Conservation (phyloP, 805 yeast species). For the Teunomyces aglyptinius region DNA sequence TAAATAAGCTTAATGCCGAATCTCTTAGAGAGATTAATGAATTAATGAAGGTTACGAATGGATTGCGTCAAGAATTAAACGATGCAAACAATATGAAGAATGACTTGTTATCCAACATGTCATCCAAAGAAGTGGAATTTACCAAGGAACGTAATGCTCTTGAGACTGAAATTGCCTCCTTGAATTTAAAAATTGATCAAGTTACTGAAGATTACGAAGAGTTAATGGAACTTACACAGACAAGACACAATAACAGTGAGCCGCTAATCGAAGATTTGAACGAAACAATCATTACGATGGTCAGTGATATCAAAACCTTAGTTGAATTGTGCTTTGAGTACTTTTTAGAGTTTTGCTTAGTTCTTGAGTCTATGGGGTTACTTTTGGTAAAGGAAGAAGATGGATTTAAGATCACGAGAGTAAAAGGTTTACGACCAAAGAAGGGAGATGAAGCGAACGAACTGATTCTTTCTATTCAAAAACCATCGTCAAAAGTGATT, state of each 20-base stretch:
- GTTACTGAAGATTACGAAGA: slow-evolving; percentile 40
- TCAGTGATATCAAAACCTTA: slow-evolving; percentile 14
- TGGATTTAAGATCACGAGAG: slow-evolving; percentile 60
- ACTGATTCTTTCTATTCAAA: slow-evolving; percentile 5
- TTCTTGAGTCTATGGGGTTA: slow-evolving; percentile 76
- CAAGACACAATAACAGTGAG: slow-evolving; percentile 22
- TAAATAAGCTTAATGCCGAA: slow-evolving; percentile 10
- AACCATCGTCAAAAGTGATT: slow-evolving; percentile 41
- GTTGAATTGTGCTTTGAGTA: slow-evolving; percentile 20
- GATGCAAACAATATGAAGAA: slow-evolving; percentile 46
- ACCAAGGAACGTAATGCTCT: slow-evolving; percentile 50
- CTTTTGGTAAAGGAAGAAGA: slow-evolving; percentile 47
- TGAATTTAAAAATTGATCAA: slow-evolving; percentile 47
- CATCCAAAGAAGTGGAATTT: slow-evolving; percentile 61
- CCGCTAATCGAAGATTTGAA: slow-evolving; percentile 28
- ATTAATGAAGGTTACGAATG: slow-evolving; percentile 13
- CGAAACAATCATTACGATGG: slow-evolving; percentile 15
- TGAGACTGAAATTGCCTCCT: slow-evolving; percentile 48
- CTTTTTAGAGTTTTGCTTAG: slow-evolving; percentile 49
- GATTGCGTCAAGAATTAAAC: slow-evolving; percentile 16
- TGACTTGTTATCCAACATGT: slow-evolving; percentile 66
- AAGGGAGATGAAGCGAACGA: slow-evolving; percentile 29
- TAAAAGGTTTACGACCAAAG: slow-evolving; percentile 68
- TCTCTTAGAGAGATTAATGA: slow-evolving; percentile 13
- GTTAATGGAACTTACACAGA: slow-evolving; percentile 39